These are phyloP conservation scores for Lentinus tigrinus DNA, from an alignment of 768 basidiomycete species.

Conservation along the genomic window DNA sequence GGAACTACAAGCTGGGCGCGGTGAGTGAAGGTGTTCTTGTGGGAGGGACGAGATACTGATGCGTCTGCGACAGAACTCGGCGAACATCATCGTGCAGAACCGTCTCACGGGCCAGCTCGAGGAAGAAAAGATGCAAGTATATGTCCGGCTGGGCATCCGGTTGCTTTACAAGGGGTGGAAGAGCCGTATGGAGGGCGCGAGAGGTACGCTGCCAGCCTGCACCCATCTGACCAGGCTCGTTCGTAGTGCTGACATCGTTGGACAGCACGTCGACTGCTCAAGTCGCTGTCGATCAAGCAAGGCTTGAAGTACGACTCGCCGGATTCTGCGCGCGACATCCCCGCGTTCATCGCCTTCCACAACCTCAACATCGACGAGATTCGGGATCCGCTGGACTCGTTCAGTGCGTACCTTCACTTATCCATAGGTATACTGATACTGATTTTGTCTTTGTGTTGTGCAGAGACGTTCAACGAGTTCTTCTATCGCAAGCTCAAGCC, in stretches of 20 bases:
- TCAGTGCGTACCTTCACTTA: constrained; percentile 54
- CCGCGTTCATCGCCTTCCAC: constrained; percentile 87
- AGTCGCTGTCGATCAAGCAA: constrained; percentile 90
- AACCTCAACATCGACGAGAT: constrained; percentile 82
- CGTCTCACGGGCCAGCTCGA: constrained; percentile 86
- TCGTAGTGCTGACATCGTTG: not conserved
- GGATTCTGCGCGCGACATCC: constrained; percentile 81
- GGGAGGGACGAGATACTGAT: not conserved
- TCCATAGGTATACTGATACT: not conserved
- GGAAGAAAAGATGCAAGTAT: constrained; percentile 98
- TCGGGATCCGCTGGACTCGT: constrained; percentile 76
- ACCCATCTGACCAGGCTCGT: not conserved
- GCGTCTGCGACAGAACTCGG: constrained; percentile 67
- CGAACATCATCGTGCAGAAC: constrained; percentile 98
- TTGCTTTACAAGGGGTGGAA: constrained; percentile 90
- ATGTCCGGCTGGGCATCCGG: constrained; percentile 90
- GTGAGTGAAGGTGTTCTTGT: constrained; percentile 42
- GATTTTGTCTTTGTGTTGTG: not conserved
- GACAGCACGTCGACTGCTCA: constrained; percentile 76
- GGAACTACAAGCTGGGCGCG: constrained; percentile 88
- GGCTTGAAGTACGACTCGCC: constrained; percentile 90
- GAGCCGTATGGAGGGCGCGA: constrained; percentile 83
- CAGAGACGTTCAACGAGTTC: constrained; percentile 92
- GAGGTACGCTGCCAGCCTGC: constrained; percentile 61
- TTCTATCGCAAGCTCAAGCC: constrained; percentile 89